Percentiles rank a stretch among this genome's conserved stretches.
phyloP scores from a whole-genome alignment of 768 basidiomycete genomes.

The Serpula lacrymans region DNA sequence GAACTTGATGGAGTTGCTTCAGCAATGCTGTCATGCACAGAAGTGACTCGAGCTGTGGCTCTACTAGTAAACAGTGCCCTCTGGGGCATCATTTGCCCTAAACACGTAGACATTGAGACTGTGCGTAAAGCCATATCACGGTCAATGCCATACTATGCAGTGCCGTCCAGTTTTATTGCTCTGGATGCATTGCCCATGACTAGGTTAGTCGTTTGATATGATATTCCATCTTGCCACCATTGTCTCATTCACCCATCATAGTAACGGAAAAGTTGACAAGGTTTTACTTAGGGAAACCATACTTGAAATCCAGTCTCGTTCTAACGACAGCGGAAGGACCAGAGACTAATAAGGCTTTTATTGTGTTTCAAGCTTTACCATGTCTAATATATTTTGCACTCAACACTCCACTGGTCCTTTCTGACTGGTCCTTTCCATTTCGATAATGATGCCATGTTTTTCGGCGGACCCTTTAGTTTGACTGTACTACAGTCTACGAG shows the following conservation, averaged over 20 bases:
- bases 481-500: too few relatives aligned
- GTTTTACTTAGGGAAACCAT: conserved; percentile 37
- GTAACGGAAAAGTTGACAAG: conserved; percentile 53
- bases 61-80: conserved; percentile 49
- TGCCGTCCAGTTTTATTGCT: conserved; percentile 43
- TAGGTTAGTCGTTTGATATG: conserved; percentile 30
- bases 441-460: too few relatives aligned
- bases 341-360: too few relatives aligned
- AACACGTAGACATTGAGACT: conserved; percentile 29
- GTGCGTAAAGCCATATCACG: conserved; percentile 44
- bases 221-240: not conserved
- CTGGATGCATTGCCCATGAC: conserved; percentile 52
- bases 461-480: too few relatives aligned
- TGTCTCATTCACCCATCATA: too few relatives aligned
- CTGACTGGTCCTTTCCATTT: too few relatives aligned
- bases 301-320: too few relatives aligned
- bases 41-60: conserved; percentile 45
- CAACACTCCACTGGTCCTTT: too few relatives aligned
- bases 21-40: conserved; percentile 48
- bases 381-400: too few relatives aligned
- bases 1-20: conserved; percentile 61
- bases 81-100: conserved; percentile 54
- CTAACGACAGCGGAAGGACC: too few relatives aligned
- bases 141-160: conserved; percentile 58
- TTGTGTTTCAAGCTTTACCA: too few relatives aligned